These are phyloP conservation scores for Trypanosoma avium DNA, from an alignment of 208 protist genomes.

Conservation along the genomic window DNA sequence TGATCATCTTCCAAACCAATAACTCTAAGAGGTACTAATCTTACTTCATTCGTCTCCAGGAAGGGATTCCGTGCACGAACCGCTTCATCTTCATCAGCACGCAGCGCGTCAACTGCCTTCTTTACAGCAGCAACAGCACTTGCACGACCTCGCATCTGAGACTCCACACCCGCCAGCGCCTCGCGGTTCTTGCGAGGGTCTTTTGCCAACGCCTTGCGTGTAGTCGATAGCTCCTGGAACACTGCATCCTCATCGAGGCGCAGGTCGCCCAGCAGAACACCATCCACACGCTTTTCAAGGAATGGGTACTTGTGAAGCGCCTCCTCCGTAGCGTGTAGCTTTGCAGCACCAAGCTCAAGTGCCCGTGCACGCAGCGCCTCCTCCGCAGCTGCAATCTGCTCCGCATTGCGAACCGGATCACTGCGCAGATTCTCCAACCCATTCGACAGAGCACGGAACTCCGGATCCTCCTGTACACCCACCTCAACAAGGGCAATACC, in stretches of 20 bases:
- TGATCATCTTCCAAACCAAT: conserved; percentile 21
- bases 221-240: conserved; percentile 32
- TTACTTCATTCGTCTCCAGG: conserved; percentile 44
- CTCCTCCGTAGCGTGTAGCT: conserved; percentile 37
- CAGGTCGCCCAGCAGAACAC: conserved; percentile 44
- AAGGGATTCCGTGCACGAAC: conserved; percentile 63
- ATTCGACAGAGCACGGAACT: conserved; percentile 46
- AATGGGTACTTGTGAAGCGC: conserved; percentile 35
- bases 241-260: conserved; percentile 31
- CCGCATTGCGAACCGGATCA: conserved; percentile 7
- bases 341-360: conserved; percentile 25
- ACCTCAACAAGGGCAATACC: conserved; percentile 39
- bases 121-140: conserved; percentile 22
- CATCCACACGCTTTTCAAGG: conserved; percentile 32
- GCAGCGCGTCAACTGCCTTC: conserved; percentile 43
- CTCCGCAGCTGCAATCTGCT: conserved; percentile 27
- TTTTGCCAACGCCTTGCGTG: conserved; percentile 4
- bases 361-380: conserved; percentile 15
- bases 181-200: conserved; percentile 4
- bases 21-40: conserved; percentile 41
- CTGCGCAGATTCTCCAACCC: conserved; percentile 31
- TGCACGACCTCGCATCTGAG: conserved; percentile 23
- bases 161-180: conserved; percentile 25
- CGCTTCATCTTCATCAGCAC: conserved; percentile 52
- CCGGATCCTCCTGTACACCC: conserved; percentile 36